phyloP scores from a whole-genome alignment of 2,329 filamentous ascomycete genomes.

The Cordyceps fumosorosea region DNA sequence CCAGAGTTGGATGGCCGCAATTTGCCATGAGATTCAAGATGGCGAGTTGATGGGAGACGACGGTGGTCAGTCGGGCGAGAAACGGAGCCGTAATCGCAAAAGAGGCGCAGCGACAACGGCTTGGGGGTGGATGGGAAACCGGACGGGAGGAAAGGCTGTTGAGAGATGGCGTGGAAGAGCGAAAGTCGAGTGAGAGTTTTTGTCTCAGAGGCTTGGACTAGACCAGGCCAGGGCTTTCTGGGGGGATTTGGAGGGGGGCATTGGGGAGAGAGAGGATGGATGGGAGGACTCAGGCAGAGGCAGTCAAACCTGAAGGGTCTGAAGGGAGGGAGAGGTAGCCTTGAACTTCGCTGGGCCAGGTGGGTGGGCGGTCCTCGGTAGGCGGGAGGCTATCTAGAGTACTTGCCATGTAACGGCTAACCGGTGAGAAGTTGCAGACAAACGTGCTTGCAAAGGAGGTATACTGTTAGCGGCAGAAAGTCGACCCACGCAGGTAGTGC shows the following conservation, averaged over 20 bases:
- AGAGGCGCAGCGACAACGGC: background rate
- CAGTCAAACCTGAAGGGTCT: too few relatives aligned
- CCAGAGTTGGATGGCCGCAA: slow-evolving; percentile 2
- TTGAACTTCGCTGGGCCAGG: too few relatives aligned
- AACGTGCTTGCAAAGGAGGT: too few relatives aligned
- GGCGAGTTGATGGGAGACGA: background rate
- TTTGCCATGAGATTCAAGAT: slow-evolving; percentile 8
- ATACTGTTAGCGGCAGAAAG: too few relatives aligned
- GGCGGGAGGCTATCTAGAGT: too few relatives aligned
- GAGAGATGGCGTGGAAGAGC: slow-evolving; percentile 5
- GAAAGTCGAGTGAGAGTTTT: slow-evolving; percentile 6
- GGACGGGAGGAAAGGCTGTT: background rate
- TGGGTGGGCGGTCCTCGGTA: too few relatives aligned
- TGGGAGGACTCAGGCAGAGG: background rate
- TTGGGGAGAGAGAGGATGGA: background rate
- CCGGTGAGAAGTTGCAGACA: too few relatives aligned
- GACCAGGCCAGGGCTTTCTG: slow-evolving; percentile 2
- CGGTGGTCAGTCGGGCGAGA: background rate
- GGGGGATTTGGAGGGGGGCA: background rate
- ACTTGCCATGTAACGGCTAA: too few relatives aligned
- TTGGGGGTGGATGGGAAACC: background rate
- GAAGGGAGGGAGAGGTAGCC: background rate
- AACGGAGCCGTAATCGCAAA: background rate
- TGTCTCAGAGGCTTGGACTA: slow-evolving; percentile 5
- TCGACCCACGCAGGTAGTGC: too few relatives aligned